phyloP scores from a whole-genome alignment of 352 stramenopile genomes.

The Globisporangium solare region DNA sequence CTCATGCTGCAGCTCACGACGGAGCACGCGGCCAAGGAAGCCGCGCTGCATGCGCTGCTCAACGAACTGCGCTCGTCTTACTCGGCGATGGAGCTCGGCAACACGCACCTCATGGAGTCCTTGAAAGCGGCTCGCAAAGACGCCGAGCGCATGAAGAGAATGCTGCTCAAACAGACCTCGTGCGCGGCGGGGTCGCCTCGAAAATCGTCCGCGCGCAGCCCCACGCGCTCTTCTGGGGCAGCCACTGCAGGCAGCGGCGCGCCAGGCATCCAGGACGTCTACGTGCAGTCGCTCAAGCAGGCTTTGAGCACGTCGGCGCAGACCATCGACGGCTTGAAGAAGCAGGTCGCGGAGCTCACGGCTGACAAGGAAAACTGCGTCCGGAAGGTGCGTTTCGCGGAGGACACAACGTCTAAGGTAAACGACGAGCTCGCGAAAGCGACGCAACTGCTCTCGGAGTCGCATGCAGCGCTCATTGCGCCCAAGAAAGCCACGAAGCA shows the following conservation, averaged over 20 bases:
- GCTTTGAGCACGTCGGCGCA: slow-evolving; percentile 30
- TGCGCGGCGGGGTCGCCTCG: slow-evolving; percentile 3
- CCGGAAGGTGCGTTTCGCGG: slow-evolving; percentile 22
- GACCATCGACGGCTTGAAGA: slow-evolving; percentile 33
- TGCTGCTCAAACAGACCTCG: slow-evolving; percentile 26
- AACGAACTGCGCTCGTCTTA: slow-evolving; percentile 46
- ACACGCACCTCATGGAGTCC: slow-evolving; percentile 48
- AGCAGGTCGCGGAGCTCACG: slow-evolving; percentile 31
- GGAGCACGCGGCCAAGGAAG: slow-evolving; percentile 38
- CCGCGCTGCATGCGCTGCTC: slow-evolving; percentile 39
- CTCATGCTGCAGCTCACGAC: slow-evolving; percentile 35
- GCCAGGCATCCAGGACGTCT: slow-evolving; percentile 10
- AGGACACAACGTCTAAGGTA: slow-evolving; percentile 25
- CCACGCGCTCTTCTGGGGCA: slow-evolving; percentile 1
- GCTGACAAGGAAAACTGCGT: slow-evolving; percentile 26
- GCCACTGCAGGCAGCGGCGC: not conserved
- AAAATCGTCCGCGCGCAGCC: slow-evolving; percentile 8
- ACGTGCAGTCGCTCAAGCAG: slow-evolving; percentile 45
- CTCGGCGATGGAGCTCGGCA: slow-evolving; percentile 40
- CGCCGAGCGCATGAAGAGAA: slow-evolving; percentile 48
- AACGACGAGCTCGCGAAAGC: slow-evolving; percentile 39
- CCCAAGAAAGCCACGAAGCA: slow-evolving; percentile 27
- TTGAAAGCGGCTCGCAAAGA: slow-evolving; percentile 36
- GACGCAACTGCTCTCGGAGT: slow-evolving; percentile 44
- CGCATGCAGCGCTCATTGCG: slow-evolving; percentile 29